These are phyloP conservation scores for Anethum foeniculum DNA, from an alignment of 140 eudicot genomes.

Conservation along the genomic window DNA sequence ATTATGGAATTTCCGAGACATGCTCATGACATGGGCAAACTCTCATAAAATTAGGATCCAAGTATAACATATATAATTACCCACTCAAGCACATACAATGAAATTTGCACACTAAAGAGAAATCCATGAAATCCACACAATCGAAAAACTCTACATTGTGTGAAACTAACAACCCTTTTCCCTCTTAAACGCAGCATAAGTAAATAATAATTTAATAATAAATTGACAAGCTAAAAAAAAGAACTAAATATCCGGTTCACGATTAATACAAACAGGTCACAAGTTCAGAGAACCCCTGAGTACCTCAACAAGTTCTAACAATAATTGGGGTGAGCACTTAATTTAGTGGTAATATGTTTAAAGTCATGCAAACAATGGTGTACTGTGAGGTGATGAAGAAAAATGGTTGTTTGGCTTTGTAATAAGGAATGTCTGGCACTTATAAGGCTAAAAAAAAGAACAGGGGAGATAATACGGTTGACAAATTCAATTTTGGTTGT, in stretches of 20 bases:
- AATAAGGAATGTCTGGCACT: too few relatives aligned
- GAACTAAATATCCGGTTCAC: background rate
- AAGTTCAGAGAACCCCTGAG: background rate
- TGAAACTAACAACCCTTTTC: background rate
- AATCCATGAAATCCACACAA: too few relatives aligned
- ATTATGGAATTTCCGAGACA: background rate
- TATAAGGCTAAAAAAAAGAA: background rate
- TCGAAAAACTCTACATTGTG: too few relatives aligned
- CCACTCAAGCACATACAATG: background rate
- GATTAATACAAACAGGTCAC: background rate
- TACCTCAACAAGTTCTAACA: background rate
- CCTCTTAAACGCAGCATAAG: background rate
- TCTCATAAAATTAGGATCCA: too few relatives aligned
- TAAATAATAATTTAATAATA: too few relatives aligned
- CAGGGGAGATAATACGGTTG: background rate
- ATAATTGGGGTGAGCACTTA: background rate
- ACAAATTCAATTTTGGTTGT: background rate
- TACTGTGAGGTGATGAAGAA: background rate
- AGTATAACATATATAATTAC: too few relatives aligned
- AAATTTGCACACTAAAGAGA: background rate
- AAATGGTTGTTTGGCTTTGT: background rate
- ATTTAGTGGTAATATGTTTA: background rate
- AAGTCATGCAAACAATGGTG: background rate
- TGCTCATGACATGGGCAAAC: background rate
- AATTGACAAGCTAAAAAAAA: too few relatives aligned